Conservation (phyloP, 768 basidiomycete species). For the Boletus huronensis region DNA sequence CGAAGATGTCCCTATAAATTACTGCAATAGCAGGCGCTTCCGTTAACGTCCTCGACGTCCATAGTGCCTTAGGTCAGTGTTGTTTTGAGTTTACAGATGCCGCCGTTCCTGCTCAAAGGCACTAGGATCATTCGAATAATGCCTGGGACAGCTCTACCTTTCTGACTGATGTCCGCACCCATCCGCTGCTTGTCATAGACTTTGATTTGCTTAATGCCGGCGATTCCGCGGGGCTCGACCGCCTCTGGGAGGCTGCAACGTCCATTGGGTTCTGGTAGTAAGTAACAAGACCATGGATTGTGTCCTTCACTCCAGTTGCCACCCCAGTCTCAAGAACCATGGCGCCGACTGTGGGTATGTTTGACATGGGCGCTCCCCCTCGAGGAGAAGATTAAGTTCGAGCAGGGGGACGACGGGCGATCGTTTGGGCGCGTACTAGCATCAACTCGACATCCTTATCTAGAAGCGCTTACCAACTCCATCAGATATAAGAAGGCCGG, state of each 20-base stretch:
- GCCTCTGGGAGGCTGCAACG: slow-evolving; percentile 46
- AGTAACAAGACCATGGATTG: slow-evolving; percentile 20
- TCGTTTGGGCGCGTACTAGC: slow-evolving; percentile 34
- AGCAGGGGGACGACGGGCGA: slow-evolving; percentile 40
- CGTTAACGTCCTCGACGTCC: not conserved
- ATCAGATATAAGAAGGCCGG: slow-evolving; percentile 59
- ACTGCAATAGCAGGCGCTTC: too few species aligned
- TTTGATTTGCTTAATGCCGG: slow-evolving; percentile 35
- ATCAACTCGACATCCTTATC: not conserved
- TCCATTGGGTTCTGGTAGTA: slow-evolving; percentile 55
- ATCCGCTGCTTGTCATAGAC: slow-evolving; percentile 47
- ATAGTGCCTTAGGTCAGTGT: not conserved
- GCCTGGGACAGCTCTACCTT: slow-evolving; percentile 38
- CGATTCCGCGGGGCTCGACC: slow-evolving; percentile 38
- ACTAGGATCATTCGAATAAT: slow-evolving; percentile 17
- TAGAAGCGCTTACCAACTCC: not conserved
- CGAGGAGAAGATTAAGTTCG: slow-evolving; percentile 41
- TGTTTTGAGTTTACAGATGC: too few species aligned
- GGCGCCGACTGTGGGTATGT: slow-evolving; percentile 39
- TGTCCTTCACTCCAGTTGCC: not conserved
- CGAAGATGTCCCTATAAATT: not conserved
- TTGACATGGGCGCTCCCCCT: slow-evolving; percentile 40
- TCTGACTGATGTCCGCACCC: slow-evolving; percentile 41
- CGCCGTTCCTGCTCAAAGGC: not conserved
- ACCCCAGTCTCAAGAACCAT: slow-evolving; percentile 41